Conservation (phyloP, 176 grass and related monocot species). For the Echinochloa phyllopogon region DNA sequence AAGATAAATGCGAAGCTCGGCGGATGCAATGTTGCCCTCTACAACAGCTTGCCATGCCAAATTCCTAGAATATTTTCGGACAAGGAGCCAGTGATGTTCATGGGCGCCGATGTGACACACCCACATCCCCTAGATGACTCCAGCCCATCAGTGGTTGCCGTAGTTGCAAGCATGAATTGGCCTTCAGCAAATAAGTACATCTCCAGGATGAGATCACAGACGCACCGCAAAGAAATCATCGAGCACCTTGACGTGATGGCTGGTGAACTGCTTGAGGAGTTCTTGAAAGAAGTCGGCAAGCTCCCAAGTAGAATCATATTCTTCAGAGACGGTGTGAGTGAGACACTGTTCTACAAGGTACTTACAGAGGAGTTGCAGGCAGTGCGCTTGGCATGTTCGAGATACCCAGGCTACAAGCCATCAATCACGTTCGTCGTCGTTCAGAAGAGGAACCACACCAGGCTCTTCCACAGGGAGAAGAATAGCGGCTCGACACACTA, state of each 20-base stretch:
- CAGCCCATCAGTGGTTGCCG: conserved; percentile 86
- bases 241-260: conserved; percentile 76
- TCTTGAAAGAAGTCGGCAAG: conserved; percentile 60
- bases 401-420: conserved; percentile 70
- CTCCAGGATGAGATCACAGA: conserved; percentile 92
- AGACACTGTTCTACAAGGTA: conserved; percentile 90
- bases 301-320: conserved; percentile 90
- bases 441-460: conserved; percentile 95
- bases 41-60: conserved; percentile 83
- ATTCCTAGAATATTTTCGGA: conserved; percentile 75
- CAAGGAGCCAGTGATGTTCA: conserved; percentile 84
- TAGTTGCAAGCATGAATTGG: conserved; percentile 95
- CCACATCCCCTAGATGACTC: conserved; percentile 90
- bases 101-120: conserved; percentile 96
- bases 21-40: conserved; percentile 75
- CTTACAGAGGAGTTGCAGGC: conserved; percentile 87
- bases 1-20: conserved; percentile 96
- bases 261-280: conserved; percentile 80
- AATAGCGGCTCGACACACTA: conserved; percentile 43
- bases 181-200: conserved; percentile 90
- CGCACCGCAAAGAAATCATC: conserved; percentile 94
- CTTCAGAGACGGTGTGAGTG: conserved; percentile 92
- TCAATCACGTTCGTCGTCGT: conserved; percentile 79
- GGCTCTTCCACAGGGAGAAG: conserved; percentile 69
- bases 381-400: conserved; percentile 53